These are phyloP conservation scores for Litsea cubeba DNA, from an alignment of 164 flowering plant genomes.

Conservation along the genomic window DNA sequence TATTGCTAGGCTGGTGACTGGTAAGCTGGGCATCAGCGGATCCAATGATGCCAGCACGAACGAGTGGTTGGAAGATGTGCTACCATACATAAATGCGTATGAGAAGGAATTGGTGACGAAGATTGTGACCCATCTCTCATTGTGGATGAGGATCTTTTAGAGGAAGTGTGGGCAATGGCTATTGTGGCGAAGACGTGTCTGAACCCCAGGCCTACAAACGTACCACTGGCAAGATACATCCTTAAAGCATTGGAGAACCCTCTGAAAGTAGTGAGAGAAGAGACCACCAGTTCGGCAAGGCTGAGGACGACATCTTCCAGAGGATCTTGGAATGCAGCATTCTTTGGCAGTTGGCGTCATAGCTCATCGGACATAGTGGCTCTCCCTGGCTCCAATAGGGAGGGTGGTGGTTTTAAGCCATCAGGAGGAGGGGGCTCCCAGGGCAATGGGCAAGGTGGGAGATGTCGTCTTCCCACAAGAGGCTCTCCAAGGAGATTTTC, in stretches of 20 bases:
- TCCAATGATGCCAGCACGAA: conserved; percentile 41
- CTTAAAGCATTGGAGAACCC: conserved; percentile 86
- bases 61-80: conserved; percentile 63
- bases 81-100: conserved; percentile 59
- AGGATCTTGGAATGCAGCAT: conserved; percentile 88
- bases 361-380: conserved; percentile 59
- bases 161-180: conserved; percentile 98
- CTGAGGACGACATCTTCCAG: conserved; percentile 76
- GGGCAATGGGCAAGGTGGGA: conserved; percentile 49
- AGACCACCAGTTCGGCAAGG: conserved; percentile 59
- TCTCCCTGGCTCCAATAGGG: conserved; percentile 34
- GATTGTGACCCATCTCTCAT: conserved; percentile 71
- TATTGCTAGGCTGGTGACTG: conserved; percentile 80
- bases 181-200: conserved; percentile 82
- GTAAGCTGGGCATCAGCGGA: conserved; percentile 70
- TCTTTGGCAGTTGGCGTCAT: conserved; percentile 93
- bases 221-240: conserved; percentile 70
- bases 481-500: conserved; percentile 68
- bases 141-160: conserved; percentile 70
- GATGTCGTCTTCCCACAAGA: conserved; percentile 53
- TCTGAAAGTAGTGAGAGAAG: conserved; percentile 77
- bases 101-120: conserved; percentile 67
- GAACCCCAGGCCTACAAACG: conserved; percentile 74
- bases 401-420: conserved; percentile 44
- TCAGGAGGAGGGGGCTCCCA: conserved; percentile 57